These are phyloP conservation scores for Corymbia calophylla DNA, from an alignment of 441 rosid genomes.

Conservation along the genomic window DNA sequence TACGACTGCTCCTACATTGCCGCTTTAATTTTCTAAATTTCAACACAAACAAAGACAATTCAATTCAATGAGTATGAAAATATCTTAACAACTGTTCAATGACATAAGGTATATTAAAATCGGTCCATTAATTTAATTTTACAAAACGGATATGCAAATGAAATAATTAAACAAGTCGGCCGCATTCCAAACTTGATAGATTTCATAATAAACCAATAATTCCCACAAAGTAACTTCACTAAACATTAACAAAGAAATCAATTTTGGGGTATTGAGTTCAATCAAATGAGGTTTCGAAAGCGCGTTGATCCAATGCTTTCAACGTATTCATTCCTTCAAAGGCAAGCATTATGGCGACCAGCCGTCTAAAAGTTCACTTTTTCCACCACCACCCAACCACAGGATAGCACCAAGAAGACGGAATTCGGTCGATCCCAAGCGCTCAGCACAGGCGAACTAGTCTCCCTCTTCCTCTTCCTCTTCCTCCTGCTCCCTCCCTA, in stretches of 20 bases:
- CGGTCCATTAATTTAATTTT: neutral
- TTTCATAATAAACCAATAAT: neutral
- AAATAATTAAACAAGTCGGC: accelerated
- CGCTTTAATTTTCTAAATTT: accelerated
- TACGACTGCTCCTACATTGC: accelerated
- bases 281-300: neutral
- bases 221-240: neutral
- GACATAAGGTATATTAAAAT: accelerated
- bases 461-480: neutral
- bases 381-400: neutral
- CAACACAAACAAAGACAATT: accelerated
- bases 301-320: neutral
- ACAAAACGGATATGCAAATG: accelerated
- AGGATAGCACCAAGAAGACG: neutral
- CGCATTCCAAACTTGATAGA: accelerated
- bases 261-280: neutral
- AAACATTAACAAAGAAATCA: neutral
- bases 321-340: neutral
- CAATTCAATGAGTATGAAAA: neutral
- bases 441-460: neutral
- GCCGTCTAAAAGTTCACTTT: neutral
- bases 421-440: neutral
- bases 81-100: accelerated
- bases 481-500: neutral
- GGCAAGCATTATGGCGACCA: neutral